Conservation (phyloP, 495 filamentous ascomycete genomes). For the Aspergillus affinis region DNA sequence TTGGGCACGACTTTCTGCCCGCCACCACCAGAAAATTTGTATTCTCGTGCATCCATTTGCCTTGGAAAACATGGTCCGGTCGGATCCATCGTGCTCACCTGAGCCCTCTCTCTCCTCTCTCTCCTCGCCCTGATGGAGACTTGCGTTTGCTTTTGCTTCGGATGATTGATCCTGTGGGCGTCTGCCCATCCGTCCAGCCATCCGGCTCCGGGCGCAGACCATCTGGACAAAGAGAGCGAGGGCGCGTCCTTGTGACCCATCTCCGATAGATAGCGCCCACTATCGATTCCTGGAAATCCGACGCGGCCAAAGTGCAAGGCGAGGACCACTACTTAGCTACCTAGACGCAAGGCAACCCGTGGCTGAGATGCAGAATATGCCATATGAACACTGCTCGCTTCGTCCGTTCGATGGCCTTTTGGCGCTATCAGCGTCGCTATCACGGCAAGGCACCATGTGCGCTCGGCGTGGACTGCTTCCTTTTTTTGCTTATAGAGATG, state of each 20-base stretch:
- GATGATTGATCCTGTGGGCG: background rate
- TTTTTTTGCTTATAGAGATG: background rate
- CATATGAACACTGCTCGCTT: background rate
- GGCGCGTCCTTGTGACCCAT: background rate
- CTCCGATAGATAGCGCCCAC: background rate
- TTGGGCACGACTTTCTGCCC: slow-evolving; percentile 1
- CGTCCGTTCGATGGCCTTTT: background rate
- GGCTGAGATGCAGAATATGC: background rate
- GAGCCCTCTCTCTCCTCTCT: background rate
- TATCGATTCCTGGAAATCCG: background rate
- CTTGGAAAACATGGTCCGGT: background rate
- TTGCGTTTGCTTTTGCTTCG: background rate
- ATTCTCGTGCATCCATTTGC: background rate
- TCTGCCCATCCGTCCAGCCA: background rate
- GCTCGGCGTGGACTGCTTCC: background rate
- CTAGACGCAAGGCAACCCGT: no score
- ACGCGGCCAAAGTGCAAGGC: background rate
- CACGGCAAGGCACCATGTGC: background rate
- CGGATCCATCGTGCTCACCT: background rate
- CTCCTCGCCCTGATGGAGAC: background rate
- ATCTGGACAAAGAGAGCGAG: background rate
- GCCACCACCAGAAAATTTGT: background rate
- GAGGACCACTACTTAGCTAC: background rate
- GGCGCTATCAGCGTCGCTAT: background rate
- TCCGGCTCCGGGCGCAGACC: background rate